A percentile compares a stretch with the other conserved stretches of the same genome.
phyloP scores from a whole-genome alignment of 1,284 basidiomycete species.

The Trichosporon sp. region DNA sequence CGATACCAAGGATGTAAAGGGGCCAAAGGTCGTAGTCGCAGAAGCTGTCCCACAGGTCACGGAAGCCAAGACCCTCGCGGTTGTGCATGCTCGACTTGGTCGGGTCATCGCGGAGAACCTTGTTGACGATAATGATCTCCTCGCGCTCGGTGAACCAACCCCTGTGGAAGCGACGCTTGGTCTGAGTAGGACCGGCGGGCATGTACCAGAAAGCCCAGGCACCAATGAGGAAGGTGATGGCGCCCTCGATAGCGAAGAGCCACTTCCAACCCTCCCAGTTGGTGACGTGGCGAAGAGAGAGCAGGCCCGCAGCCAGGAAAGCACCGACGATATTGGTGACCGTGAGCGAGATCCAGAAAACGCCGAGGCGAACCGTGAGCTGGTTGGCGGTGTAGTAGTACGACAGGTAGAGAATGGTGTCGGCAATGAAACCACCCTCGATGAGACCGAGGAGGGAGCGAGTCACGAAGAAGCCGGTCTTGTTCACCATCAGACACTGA shows the following conservation, averaged over 20 bases:
- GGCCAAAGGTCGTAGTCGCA: slow-evolving; percentile 57
- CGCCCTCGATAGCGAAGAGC: slow-evolving; percentile 49
- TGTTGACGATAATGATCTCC: slow-evolving; percentile 58
- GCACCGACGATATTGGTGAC: slow-evolving; percentile 44
- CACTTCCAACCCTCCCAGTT: slow-evolving; percentile 51
- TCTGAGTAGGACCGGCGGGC: slow-evolving; percentile 53
- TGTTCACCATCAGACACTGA: slow-evolving; percentile 42
- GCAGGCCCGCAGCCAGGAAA: slow-evolving; percentile 50
- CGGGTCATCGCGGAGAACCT: slow-evolving; percentile 58
- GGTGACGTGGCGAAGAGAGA: slow-evolving; percentile 45
- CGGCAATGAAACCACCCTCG: slow-evolving; percentile 57
- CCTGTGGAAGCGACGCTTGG: slow-evolving; percentile 35
- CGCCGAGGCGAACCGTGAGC: slow-evolving; percentile 50
- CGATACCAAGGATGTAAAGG: slow-evolving; percentile 50
- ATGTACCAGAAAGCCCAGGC: slow-evolving; percentile 49
- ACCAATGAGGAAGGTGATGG: slow-evolving; percentile 51
- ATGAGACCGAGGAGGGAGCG: slow-evolving; percentile 47
- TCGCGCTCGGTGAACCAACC: slow-evolving; percentile 58
- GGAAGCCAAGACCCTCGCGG: slow-evolving; percentile 51
- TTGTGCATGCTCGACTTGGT: slow-evolving; percentile 58
- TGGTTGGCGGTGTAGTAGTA: slow-evolving; percentile 51
- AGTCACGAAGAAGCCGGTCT: slow-evolving; percentile 46
- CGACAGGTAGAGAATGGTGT: slow-evolving; percentile 55
- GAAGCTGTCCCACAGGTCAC: slow-evolving; percentile 41
- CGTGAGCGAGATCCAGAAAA: slow-evolving; percentile 52